Evolutionary conservation across 176 grass and related monocot genomes (phyloP).

Genomic region (Zea luxurians): DNA sequence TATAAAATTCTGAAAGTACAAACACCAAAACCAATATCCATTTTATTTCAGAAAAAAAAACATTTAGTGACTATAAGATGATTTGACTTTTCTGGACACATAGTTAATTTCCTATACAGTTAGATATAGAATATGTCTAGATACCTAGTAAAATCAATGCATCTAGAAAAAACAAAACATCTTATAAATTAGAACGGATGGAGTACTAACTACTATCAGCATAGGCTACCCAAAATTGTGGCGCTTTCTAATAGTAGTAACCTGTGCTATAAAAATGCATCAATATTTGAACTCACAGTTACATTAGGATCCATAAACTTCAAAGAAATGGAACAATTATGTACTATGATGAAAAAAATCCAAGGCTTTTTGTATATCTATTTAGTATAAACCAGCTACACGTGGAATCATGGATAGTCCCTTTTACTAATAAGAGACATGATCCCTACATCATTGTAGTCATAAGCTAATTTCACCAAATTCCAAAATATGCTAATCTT

Average conservation of each 20-base stretch:
- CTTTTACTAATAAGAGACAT: neutral
- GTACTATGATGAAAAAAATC: neutral
- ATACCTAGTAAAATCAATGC: too few relatives aligned
- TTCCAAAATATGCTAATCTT: neutral
- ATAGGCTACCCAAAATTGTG: neutral
- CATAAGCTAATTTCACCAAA: neutral
- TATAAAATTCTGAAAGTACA: neutral
- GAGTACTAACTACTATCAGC: neutral
- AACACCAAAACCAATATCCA: neutral
- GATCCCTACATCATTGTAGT: too few relatives aligned
- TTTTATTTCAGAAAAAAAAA: neutral
- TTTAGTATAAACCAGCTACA: neutral
- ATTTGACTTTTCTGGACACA: too few relatives aligned
- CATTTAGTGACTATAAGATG: neutral
- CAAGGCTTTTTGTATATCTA: neutral
- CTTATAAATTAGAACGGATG: too few relatives aligned
- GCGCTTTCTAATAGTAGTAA: neutral
- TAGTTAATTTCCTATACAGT: too few relatives aligned
- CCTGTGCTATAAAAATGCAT: neutral
- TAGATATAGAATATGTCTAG: too few relatives aligned
- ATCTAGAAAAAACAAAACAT: too few relatives aligned
- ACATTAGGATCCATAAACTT: neutral
- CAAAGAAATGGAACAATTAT: conserved; percentile 4
- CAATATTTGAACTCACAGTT: neutral
- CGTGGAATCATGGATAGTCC: neutral